Conservation (phyloP, 2,329 filamentous ascomycete species). For the Sordariomycetes sp. region DNA sequence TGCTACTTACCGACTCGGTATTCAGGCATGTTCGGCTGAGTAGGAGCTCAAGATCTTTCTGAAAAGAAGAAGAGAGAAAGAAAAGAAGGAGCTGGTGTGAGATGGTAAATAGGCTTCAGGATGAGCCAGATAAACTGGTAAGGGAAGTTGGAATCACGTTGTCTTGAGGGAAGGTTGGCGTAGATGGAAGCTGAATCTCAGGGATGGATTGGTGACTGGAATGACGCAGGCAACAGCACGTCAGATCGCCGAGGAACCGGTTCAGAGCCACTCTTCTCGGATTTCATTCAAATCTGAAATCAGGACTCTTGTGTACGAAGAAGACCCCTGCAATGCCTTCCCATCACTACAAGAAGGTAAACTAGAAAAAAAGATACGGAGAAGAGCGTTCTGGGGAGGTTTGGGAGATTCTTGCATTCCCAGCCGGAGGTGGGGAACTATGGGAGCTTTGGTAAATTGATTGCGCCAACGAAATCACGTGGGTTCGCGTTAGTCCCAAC, state of each 20-base stretch:
- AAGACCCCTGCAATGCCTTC: not conserved
- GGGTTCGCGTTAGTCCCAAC: not conserved
- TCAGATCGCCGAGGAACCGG: too few relatives aligned
- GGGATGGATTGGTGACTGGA: too few relatives aligned
- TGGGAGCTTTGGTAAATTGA: not conserved
- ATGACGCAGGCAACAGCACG: too few relatives aligned
- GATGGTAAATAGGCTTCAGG: not conserved
- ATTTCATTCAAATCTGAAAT: not conserved
- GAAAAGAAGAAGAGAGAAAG: not conserved
- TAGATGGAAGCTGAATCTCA: too few relatives aligned
- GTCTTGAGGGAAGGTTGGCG: too few relatives aligned
- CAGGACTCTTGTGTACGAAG: not conserved
- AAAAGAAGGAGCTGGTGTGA: not conserved
- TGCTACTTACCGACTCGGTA: slow-evolving; percentile 31
- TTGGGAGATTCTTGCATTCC: not conserved
- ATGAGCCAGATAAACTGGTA: not conserved
- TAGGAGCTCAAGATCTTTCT: not conserved
- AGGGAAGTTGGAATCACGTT: too few relatives aligned
- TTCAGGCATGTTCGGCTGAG: slow-evolving; percentile 23
- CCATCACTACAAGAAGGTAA: not conserved
- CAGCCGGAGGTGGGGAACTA: not conserved
- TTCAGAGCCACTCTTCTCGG: too few relatives aligned
- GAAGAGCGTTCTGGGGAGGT: not conserved
- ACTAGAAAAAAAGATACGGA: not conserved
- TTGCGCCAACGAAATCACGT: not conserved